Percentiles rank a stretch among this genome's conserved stretches.
Evolutionary conservation across 176 grass and related monocot genomes (phyloP).

Genomic region (Cocos nucifera): DNA sequence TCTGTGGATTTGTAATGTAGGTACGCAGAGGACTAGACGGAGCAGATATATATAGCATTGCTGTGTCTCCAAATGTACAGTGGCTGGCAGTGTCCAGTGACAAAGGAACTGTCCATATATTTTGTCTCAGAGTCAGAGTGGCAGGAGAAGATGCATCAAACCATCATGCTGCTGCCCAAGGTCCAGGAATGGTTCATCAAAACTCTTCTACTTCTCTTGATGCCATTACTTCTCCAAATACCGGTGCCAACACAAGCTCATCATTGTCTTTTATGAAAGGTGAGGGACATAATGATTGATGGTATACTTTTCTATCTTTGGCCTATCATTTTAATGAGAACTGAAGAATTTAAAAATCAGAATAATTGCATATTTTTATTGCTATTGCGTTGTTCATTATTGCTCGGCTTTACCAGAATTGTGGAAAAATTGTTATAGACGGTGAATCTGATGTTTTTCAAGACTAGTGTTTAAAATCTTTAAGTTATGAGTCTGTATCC

Average conservation of each 20-base stretch:
- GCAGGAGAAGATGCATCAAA: slow-evolving; percentile 21
- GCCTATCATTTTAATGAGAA: too few relatives aligned
- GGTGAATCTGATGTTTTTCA: too few relatives aligned
- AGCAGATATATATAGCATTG: slow-evolving; percentile 69
- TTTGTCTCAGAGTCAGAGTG: slow-evolving; percentile 34
- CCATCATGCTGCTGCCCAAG: slow-evolving; percentile 18
- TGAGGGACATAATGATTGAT: not conserved
- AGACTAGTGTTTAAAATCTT: too few relatives aligned
- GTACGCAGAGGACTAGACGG: slow-evolving; percentile 58
- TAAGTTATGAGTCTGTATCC: too few relatives aligned
- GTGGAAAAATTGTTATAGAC: too few relatives aligned
- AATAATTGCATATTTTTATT: too few relatives aligned
- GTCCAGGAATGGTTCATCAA: slow-evolving; percentile 14
- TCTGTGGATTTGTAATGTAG: slow-evolving; percentile 19
- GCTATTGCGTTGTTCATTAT: too few relatives aligned
- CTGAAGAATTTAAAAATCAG: too few relatives aligned
- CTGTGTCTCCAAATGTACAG: slow-evolving; percentile 44
- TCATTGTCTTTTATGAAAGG: slow-evolving; percentile 70
- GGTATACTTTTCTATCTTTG: too few relatives aligned
- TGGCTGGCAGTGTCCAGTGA: slow-evolving; percentile 40
- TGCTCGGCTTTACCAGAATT: too few relatives aligned
- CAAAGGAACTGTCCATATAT: slow-evolving; percentile 73
- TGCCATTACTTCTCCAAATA: slow-evolving; percentile 19
- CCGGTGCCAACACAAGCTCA: slow-evolving; percentile 37
- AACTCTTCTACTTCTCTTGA: slow-evolving; percentile 29